Evolutionary conservation across 495 filamentous ascomycete genomes (phyloP), one percentile per base, ranked within the genome.

Genomic region (Chlorociboria aeruginascens): DNA sequence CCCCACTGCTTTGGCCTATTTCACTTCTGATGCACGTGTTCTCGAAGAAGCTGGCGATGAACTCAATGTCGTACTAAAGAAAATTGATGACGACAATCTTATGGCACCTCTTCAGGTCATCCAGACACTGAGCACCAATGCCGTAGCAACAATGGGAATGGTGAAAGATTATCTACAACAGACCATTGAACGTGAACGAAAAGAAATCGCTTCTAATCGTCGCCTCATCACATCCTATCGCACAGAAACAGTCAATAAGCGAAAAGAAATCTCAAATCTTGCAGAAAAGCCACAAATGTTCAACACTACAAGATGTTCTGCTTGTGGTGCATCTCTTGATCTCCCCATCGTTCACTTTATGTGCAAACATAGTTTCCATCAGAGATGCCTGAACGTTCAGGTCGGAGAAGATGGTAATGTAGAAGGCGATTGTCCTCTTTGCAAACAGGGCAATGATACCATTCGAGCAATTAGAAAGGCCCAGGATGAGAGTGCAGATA

Each of bases 91-190:
- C 46, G 86, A 92, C 51, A 84, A 86, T 11, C 74, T 98, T 10
- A 93, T 98, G 85, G 90, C 93, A 11, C 92, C 92, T 1, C 70
- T 98, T 20, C 90, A 98, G 62, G 92, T 98, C 11, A 92, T 98
- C 12, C 92, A 98, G 62, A 88, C 93, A 2, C 69, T 98, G 9
- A 85, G 81, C 49, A 79, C 76, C 25, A 89, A 87, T 57, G 80
- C 76, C 25, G 89, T 96, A 7, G 89, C 92, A 1, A 96, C 88
- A 1, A 95, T 97, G 85, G 92, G 93, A 31, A 85, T 95, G 70
- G 81, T 98, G 38, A 97, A 95, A 69, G 81, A 80, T 28, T 98
- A 98, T 60, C 79, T 98, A 4, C 77, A 81, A 47, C 74, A 83
- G 41, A 92, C 89, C 13, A 93, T 98, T 61, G 83, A 90, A 50